phyloP scores from a whole-genome alignment of 768 basidiomycete genomes.

The Suillus brevipes region DNA sequence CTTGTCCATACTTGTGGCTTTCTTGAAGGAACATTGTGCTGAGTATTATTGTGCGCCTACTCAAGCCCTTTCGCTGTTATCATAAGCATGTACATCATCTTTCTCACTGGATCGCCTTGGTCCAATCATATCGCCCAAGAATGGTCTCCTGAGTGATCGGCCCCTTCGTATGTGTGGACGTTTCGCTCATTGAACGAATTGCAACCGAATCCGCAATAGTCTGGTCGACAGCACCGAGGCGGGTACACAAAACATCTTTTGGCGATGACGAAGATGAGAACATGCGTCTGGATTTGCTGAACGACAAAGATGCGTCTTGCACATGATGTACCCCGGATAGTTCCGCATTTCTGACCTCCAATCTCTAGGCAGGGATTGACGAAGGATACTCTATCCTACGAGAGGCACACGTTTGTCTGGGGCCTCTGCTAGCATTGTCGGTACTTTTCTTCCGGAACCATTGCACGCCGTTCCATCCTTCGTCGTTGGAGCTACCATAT shows the following conservation, averaged over 20 bases:
- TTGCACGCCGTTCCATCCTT: slow-evolving; percentile 94
- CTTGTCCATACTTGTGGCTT: too few species aligned
- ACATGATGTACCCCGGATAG: slow-evolving; percentile 20
- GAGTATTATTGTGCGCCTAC: too few species aligned
- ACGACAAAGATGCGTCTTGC: slow-evolving; percentile 35
- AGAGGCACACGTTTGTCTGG: slow-evolving; percentile 18
- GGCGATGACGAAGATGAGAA: slow-evolving; percentile 32
- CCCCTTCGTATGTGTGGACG: too few species aligned
- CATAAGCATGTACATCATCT: too few species aligned
- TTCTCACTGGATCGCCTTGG: too few species aligned
- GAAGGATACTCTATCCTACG: slow-evolving; percentile 28
- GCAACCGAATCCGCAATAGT: slow-evolving; percentile 43
- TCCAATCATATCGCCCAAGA: slow-evolving; percentile 51
- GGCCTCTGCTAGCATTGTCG: slow-evolving; percentile 29
- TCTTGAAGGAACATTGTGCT: too few species aligned
- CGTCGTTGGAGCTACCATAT: slow-evolving; percentile 68
- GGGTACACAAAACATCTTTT: slow-evolving; percentile 67
- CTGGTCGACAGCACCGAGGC: slow-evolving; percentile 91
- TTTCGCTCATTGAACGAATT: slow-evolving; percentile 52
- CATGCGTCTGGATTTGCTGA: slow-evolving; percentile 38
- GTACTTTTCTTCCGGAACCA: slow-evolving; percentile 89
- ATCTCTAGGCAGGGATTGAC: slow-evolving; percentile 22
- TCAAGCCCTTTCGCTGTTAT: too few species aligned
- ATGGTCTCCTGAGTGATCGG: too few species aligned
- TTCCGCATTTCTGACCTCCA: slow-evolving; percentile 12